phyloP scores from a whole-genome alignment of 495 filamentous ascomycete genomes.

The Aeminium ludgeri region DNA sequence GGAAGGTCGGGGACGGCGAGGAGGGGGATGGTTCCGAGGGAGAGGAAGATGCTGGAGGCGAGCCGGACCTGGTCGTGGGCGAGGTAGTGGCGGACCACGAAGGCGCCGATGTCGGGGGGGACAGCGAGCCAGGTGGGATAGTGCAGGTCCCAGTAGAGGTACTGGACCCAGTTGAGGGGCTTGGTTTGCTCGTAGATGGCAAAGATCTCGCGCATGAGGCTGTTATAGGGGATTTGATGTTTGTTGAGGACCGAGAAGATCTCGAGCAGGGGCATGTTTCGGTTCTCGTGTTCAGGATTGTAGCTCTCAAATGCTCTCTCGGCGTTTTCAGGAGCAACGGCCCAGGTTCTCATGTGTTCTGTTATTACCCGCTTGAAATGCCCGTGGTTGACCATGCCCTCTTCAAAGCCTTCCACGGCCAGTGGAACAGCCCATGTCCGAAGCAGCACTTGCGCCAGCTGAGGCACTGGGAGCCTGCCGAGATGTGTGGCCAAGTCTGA shows the following conservation, averaged over 20 bases:
- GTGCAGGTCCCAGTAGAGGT: neutral
- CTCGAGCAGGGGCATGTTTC: too few relatives aligned
- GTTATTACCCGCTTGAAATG: too few relatives aligned
- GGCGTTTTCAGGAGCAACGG: too few relatives aligned
- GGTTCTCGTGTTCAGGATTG: too few relatives aligned
- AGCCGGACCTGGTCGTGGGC: neutral
- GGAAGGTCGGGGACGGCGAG: constrained; percentile 3
- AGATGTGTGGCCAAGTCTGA: constrained; percentile 7
- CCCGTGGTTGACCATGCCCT: too few relatives aligned
- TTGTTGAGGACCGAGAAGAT: neutral
- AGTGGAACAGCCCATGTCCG: constrained; percentile 10
- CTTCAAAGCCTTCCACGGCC: too few relatives aligned
- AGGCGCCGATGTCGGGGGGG: neutral
- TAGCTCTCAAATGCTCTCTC: too few relatives aligned
- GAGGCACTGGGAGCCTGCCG: neutral
- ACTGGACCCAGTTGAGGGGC: neutral
- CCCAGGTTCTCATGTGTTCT: too few relatives aligned
- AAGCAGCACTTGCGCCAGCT: constrained; percentile 6
- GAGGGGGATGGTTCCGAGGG: neutral
- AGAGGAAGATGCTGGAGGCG: constrained; percentile 3
- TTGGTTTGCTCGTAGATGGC: neutral
- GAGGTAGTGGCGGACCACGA: constrained; percentile 5
- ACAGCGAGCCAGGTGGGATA: neutral
- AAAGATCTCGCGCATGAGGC: constrained; percentile 1
- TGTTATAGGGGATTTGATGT: neutral